phyloP scores from a whole-genome alignment of 164 flowering plant species.

The Dillenia suffruticosa region DNA sequence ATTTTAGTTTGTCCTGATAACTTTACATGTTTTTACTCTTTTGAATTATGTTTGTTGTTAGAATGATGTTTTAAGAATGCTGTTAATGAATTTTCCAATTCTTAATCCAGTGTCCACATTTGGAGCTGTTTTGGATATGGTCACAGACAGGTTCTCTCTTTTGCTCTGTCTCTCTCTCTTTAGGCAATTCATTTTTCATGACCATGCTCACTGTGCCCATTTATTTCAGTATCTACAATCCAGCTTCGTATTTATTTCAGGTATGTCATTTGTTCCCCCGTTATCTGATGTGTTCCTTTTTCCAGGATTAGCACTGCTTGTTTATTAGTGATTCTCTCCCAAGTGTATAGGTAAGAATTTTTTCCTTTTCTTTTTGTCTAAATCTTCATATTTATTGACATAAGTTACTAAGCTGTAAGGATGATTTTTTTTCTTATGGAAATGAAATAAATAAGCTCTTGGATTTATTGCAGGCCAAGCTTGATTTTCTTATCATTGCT shows the following conservation, averaged over 20 bases:
- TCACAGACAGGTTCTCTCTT: slow-evolving; percentile 74
- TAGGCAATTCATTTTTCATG: background rate
- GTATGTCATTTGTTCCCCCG: background rate
- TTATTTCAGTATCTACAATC: too few species aligned
- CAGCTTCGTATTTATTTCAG: too few species aligned
- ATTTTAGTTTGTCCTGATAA: too few species aligned
- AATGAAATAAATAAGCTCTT: too few species aligned
- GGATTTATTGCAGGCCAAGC: slow-evolving; percentile 57
- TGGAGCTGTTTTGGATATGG: slow-evolving; percentile 99
- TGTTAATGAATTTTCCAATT: slow-evolving; percentile 4
- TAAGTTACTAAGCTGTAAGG: too few species aligned
- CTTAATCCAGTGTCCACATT: slow-evolving; percentile 73
- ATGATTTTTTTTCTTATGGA: too few species aligned
- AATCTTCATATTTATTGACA: slow-evolving; percentile 1
- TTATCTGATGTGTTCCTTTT: slow-evolving; percentile 3
- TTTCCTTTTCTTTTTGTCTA: background rate
- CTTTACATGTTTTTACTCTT: too few species aligned
- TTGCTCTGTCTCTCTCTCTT: background rate
- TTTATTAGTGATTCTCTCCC: slow-evolving; percentile 81
- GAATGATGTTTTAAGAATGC: too few species aligned
- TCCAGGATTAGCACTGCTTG: slow-evolving; percentile 97
- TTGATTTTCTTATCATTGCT: slow-evolving; percentile 72
- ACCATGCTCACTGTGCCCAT: too few species aligned
- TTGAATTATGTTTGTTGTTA: background rate
- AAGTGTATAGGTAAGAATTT: slow-evolving; percentile 56